A percentile compares a stretch with the other conserved stretches of the same genome.
phyloP scores from a whole-genome alignment of 768 basidiomycete genomes.

The Tulasnella sp. region DNA sequence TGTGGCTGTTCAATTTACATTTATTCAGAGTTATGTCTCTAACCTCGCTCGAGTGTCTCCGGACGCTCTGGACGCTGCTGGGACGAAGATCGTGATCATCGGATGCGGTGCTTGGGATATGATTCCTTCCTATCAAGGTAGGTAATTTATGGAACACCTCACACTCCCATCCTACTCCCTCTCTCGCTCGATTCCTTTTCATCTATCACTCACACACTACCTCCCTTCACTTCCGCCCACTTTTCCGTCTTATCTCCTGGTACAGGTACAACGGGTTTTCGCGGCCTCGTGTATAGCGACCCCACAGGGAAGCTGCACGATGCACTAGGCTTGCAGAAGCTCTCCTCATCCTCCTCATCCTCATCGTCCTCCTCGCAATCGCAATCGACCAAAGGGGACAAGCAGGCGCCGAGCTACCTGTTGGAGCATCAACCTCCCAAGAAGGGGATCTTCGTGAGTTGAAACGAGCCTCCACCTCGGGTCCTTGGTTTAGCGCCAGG shows the following conservation, averaged over 20 bases:
- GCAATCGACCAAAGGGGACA: neutral
- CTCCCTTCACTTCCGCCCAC: neutral
- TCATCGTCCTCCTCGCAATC: neutral
- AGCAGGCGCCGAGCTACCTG: constrained; percentile 2
- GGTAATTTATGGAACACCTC: neutral
- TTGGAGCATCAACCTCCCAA: neutral
- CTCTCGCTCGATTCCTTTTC: neutral
- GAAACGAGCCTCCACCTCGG: neutral
- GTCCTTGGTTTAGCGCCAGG: too few relatives aligned
- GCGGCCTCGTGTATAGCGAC: constrained; percentile 8
- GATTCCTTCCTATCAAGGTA: constrained; percentile 15
- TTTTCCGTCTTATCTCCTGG: neutral
- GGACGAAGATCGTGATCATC: constrained; percentile 14
- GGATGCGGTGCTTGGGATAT: constrained; percentile 11
- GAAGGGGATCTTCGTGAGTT: constrained; percentile 10
- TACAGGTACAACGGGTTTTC: constrained; percentile 8
- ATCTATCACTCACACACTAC: neutral
- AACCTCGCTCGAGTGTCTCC: neutral
- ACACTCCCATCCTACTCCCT: neutral
- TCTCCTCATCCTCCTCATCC: neutral
- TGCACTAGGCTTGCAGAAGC: neutral
- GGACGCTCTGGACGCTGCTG: constrained; percentile 11
- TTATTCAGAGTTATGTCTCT: constrained; percentile 1
- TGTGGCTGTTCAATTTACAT: neutral
- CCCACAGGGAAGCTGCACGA: constrained; percentile 9